Evolutionary conservation across 2,329 filamentous ascomycete genomes (phyloP), one percentile per base, ranked within the genome.

Genomic region (Alternaria alternata): DNA sequence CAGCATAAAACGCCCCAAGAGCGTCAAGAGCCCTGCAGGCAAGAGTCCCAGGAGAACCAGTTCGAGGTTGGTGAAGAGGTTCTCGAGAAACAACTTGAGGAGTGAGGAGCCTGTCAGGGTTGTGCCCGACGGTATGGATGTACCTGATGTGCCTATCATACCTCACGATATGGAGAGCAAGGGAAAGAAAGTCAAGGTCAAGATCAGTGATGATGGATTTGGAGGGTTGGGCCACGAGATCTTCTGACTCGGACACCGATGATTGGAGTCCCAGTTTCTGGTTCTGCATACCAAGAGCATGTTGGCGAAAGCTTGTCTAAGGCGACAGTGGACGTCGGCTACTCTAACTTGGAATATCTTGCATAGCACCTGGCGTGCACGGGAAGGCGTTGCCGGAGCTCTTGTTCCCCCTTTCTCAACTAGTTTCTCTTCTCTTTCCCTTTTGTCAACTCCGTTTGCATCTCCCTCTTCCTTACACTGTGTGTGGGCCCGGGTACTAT

Each of bases 161-260:
- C 72, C 74, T 2, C 63, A 63, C 0, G 68, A 63, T 5, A 59
- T 73, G 8, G 66, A 69, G 41, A 55, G 66, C 3, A 67, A 68
- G 28, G 68, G 72, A 4, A 70, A 61, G 38, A 64, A 61, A 12
- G 66, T 64, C 39, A 64, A 61, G n/a, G 66, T 64, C 0, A 32
- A 34, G 46, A 63, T 69, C 8, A 54, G 52, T 1, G 64, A 67
- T 36, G 75, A 78, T 64, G 73, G 71, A 11, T 78, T 68, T 56
- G 75, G 75, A 0, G 75, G 75, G 2, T 55, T 72, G 12, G 74
- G 66, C 7, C 70, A 78, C 61, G 75, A 78, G 62, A 78, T 78
- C n/a, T 78, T 78, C 46, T 78, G 57, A 73, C 18, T 47, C 24
- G 49, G 24, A 30, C 30, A 51, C 34, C 24, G 49, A 51, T 51